Base-by-base conservation (phyloP, 1,284 basidiomycete species). In the Cutaneotrichosporon sp. region DNA sequence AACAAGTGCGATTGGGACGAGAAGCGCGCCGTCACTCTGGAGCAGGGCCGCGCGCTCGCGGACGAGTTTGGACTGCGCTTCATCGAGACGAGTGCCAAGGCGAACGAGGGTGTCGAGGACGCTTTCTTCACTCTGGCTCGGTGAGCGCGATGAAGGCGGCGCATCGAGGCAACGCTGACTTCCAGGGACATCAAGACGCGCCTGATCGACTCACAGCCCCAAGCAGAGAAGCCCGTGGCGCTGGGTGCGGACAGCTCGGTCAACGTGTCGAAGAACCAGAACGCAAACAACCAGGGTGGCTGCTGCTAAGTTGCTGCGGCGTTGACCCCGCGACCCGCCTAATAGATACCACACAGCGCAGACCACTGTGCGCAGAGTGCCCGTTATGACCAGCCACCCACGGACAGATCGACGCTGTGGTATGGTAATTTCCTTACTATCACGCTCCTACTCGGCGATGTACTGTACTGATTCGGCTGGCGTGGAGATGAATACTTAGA, bases 1-100 rank as follows among this genome's bases (percentile, higher is more conserved):
- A 98, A 98, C 81, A 99, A 99, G 78, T 96, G 88, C 55, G 96
- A 99, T 76, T 97, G 93, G 92, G 85, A 86, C 51, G 94, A 97
- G 77, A 97, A 97, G 80, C 86, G 89, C 63, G 88, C 85, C 20
- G 88, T 99, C 50, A 86, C 89, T 2, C 56, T 82, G 75, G 44
- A 84, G 80, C 55, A 93, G 76, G 65, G 83, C 78, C 35, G 81
- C 74, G 51, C 90, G 77, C 71, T 92, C 83, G 75, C 92, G 82
- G 54, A 85, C 79, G 55, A 93, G 76, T 46, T 98, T 44, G 93
- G 91, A 26, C 82, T 99, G 74, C 85, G 84, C 69, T 98, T 97
- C 76, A 88, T 98, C 81, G 96, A 98, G 79, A 98, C 96, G 7
- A 92, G 88, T 27, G 96, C 96, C 49, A 98, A 98, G 80, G 82